Base-by-base conservation (phyloP, 176 grass and related monocot genomes). In the Rhipidocladum racemiflorum region DNA sequence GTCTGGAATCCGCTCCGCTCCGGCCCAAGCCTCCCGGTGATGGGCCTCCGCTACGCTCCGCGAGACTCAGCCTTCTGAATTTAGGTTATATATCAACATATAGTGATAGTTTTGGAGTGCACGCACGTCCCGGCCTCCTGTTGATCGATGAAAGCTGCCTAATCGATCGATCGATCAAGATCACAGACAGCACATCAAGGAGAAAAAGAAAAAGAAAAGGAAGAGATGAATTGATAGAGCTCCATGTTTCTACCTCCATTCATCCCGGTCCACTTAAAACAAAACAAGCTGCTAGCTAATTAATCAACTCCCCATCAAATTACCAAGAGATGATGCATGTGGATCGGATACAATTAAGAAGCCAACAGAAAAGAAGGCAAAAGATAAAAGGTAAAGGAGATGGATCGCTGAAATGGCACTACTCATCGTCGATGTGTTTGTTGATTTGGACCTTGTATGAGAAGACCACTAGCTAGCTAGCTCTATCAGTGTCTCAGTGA, bases 391-490 rank as follows among this genome's bases (percentile, higher is more conserved):
- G 17, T 56, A 56, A 48, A 78, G 40, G 59, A 48, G 27, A 64
- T 34, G 1, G 44, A 82, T 60, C 20, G 18, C 24, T 35, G 39
- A 72, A 82, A 45, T 24, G 53, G 61, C 57, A 48, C 12, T 71
- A 82, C 25, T 42, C 67, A 24, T 72, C 65, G 5, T 12, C n/a
- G 75, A 81, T 17, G 6, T 49, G 50, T 20, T 55, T 70, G 36
- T n/a, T 24, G 79, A 59, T 81, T 69, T 45, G 39, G 53, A 71
- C 75, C 40, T 25, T 81, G 53, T 54, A 81, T 60, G 65, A 70
- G 35, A 35, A 34, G 67, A 82, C 54, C 20, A 61, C 36, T 59
- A 43, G 50, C 65, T 44, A 50, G 48, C 48, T 50, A 24, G 25
- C 12, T 28, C 45, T 24, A 79, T 79, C 61, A 35, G n/a, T n/a